A percentile compares a stretch with the other conserved stretches of the same genome.
Evolutionary conservation across 257 asterid genomes (phyloP).

Genomic region (Salvia hispanica): DNA sequence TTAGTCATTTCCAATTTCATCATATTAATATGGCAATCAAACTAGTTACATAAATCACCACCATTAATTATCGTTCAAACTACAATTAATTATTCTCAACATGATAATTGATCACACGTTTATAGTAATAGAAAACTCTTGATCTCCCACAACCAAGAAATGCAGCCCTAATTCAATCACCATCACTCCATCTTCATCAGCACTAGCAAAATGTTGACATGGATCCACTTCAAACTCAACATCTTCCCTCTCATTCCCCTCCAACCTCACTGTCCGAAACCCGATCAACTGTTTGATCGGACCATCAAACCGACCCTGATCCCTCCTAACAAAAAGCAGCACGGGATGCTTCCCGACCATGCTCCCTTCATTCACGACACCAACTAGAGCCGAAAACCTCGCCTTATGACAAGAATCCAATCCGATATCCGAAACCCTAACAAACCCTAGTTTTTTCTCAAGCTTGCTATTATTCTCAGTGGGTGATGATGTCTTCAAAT

Average conservation of each 20-base stretch:
- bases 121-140: conserved; percentile 41
- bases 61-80: background rate
- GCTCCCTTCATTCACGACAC: conserved; percentile 46
- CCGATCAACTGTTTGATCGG: conserved; percentile 62
- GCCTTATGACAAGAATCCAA: conserved; percentile 26
- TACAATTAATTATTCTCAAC: background rate
- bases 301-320: conserved; percentile 13
- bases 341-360: conserved; percentile 66
- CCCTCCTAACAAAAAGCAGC: conserved; percentile 46
- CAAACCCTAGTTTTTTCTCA: background rate
- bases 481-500: conserved; percentile 24
- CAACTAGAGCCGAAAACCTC: conserved; percentile 30
- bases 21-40: background rate
- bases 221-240: conserved; percentile 51
- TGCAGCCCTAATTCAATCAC: conserved; percentile 56
- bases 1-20: background rate
- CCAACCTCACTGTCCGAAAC: conserved; percentile 47
- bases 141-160: conserved; percentile 52
- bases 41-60: background rate
- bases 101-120: conserved; percentile 11
- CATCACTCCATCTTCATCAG: conserved; percentile 49
- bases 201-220: conserved; percentile 54
- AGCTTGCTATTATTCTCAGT: background rate
- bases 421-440: conserved; percentile 27
- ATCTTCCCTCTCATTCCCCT: conserved; percentile 35